Evolutionary conservation across 2,329 filamentous ascomycete species (phyloP), one percentile per base, ranked within the genome.

Genomic region (Talaromyces sp.): DNA sequence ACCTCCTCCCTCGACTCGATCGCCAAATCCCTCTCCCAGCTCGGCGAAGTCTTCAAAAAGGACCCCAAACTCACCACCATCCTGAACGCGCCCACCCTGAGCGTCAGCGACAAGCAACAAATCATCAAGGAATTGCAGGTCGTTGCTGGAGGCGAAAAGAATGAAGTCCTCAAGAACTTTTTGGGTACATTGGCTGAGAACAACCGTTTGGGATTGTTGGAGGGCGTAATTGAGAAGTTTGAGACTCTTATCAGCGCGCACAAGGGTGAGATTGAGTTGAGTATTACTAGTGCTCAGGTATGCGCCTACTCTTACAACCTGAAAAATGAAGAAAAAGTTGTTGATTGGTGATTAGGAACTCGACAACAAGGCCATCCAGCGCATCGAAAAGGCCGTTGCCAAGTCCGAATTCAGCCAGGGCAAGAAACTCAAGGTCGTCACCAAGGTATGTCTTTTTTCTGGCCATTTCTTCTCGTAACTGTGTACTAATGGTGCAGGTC

Each of bases 351-450:
- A 68, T 71, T 71, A 95, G 91, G 85, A 89, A 79, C 89, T 99
- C 76, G 95, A 99, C 82, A 87, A 82, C 85, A 93, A 89, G 86
- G 93, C 90, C 69, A 87, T 99, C 74, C 84, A 80, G 79, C 90
- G 95, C 77, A 87, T 99, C 72, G 93, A 99, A 86, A 82, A 84
- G 71, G 93, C 93, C 73, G 89, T 98, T 74, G 79, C 89, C 82
- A 98, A 97, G 87, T 97, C 93, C 69, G 81, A 89, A 78, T 96
- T 93, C 83, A 89, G 90, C 77, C 87, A 90, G 80, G 93, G 93
- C 84, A 93, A 97, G 90, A 98, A 96, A 86, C 88, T 98, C 81
- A 98, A 97, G 90, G 90, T 98, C 74, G 91, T 92, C 73, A 90
- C 96, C 83, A 90, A 92, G 86, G 91, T 92, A 22, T 16, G n/a